Base-by-base conservation (phyloP, 2,329 filamentous ascomycete species). In the Botrytis cinerea region DNA sequence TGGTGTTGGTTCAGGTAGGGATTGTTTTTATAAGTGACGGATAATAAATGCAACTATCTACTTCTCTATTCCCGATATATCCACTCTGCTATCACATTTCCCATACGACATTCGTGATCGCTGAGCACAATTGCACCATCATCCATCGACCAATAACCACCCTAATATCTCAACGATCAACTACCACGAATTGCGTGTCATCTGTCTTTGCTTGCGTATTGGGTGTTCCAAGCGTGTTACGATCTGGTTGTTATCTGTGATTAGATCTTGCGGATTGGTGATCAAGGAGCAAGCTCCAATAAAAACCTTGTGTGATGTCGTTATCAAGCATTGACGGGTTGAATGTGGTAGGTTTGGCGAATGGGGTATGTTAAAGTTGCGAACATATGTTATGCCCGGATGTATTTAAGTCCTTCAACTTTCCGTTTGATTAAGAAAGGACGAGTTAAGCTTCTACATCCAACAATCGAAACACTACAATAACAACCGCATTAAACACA, bases 71-170 rank as follows among this genome's bases (percentile, higher is more conserved):
- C 14, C 66, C 48, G 66, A 57, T 18, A 57, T 64, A 60, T 51
- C 69, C 59, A 64, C 59, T 40, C 59, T 25, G 20, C 40, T 18
- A 46, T 43, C 57, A 48, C 14, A 51, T 32, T 38, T 22, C 57
- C 45, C 45, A 48, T 32, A 51, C 14, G 40, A 38, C 40, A 60
- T 71, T 70, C 72, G 72, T 73, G 67, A 71, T 73, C 45, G 28
- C 25, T 48, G 16, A 48, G 18, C 67, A 62, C 57, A 57, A 73
- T 73, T 71, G 67, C 72, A 71, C 66, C 72, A 73, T 73, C 57
- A 62, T 43, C 8, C 40, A 54, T 14, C 38, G n/a, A 73, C 72
- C 72, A 73, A 73, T 73, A 22, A 43, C 35, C 40, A 57, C 48
- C 35, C 18, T 38, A 10, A 35, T 66, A 40, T 54, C 46, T 72